These are phyloP conservation scores for Dovyalis caffra DNA, from an alignment of 345 rosid genomes.

Conservation along the genomic window DNA sequence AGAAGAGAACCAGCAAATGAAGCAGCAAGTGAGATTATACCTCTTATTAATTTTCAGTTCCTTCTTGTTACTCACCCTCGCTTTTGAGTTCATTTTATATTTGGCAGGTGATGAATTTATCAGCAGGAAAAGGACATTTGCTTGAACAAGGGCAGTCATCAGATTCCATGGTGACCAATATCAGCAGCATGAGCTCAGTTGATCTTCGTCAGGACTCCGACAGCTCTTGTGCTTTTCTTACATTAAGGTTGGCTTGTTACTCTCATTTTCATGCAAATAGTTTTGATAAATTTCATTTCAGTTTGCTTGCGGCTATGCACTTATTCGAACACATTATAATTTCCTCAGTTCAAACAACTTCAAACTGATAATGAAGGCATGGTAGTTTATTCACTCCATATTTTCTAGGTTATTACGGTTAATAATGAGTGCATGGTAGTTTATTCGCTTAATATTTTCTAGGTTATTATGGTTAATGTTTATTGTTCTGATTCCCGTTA, in stretches of 20 bases:
- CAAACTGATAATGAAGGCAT: no score
- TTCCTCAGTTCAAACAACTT: no score
- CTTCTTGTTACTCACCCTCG: not conserved
- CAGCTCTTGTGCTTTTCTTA: constrained; percentile 23
- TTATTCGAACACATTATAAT: no score
- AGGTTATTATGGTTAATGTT: no score
- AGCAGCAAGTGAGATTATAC: constrained; percentile 27
- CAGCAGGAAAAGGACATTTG: not conserved
- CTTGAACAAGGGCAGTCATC: constrained; percentile 19
- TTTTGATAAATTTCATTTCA: no score
- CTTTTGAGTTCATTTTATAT: not conserved
- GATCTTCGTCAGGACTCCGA: constrained; percentile 19
- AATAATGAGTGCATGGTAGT: no score
- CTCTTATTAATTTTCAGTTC: constrained; percentile 1
- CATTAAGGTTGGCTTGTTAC: constrained; percentile 30
- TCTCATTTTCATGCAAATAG: not conserved
- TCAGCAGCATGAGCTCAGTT: constrained; percentile 10
- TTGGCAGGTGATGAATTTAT: constrained; percentile 8
- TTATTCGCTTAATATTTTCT: no score
- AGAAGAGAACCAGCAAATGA: constrained; percentile 33
- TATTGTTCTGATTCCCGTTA: not conserved
- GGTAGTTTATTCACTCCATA: no score
- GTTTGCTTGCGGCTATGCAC: no score
- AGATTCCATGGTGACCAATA: constrained; percentile 15
- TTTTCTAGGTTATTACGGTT: no score